Conservation (phyloP, 2,329 filamentous ascomycete genomes). For the Fusarium sp. region DNA sequence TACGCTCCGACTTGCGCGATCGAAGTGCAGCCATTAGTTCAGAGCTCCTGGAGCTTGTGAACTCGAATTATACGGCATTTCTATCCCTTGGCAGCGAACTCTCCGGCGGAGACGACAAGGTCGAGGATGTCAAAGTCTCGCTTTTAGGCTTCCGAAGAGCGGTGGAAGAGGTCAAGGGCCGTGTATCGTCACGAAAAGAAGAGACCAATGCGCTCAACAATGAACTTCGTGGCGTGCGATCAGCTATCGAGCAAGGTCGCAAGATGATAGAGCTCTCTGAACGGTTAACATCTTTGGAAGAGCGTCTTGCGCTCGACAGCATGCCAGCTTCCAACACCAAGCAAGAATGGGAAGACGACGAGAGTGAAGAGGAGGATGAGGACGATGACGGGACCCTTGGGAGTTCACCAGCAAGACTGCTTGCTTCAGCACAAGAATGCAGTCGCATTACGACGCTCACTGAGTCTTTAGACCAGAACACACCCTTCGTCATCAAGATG, state of each 20-base stretch:
- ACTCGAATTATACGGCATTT: constrained; percentile 94
- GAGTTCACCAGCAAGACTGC: constrained; percentile 61
- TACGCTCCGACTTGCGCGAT: constrained; percentile 86
- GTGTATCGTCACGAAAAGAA: constrained; percentile 71
- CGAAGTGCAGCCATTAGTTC: constrained; percentile 82
- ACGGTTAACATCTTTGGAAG: constrained; percentile 72
- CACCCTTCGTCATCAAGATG: constrained; percentile 63
- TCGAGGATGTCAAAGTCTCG: constrained; percentile 90
- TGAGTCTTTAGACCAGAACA: constrained; percentile 58
- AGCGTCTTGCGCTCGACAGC: constrained; percentile 67
- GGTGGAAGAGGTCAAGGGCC: constrained; percentile 77
- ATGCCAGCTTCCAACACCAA: constrained; percentile 37
- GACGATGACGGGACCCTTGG: constrained; percentile 52
- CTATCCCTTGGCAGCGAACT: constrained; percentile 84
- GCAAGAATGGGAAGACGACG: constrained; percentile 51
- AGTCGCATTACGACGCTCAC: constrained; percentile 56
- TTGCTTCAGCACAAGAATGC: constrained; percentile 60
- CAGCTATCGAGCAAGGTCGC: constrained; percentile 71
- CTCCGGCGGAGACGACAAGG: constrained; percentile 88
- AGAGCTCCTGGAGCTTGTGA: constrained; percentile 94
- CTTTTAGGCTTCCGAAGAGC: constrained; percentile 87
- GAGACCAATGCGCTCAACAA: constrained; percentile 73
- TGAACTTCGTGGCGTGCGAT: constrained; percentile 75
- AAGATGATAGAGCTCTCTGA: constrained; percentile 76
- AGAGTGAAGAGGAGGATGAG: constrained; percentile 56